Evolutionary conservation across 192 early-diverging fungal species (phyloP).

Genomic region (Funneliformis geosporum): DNA sequence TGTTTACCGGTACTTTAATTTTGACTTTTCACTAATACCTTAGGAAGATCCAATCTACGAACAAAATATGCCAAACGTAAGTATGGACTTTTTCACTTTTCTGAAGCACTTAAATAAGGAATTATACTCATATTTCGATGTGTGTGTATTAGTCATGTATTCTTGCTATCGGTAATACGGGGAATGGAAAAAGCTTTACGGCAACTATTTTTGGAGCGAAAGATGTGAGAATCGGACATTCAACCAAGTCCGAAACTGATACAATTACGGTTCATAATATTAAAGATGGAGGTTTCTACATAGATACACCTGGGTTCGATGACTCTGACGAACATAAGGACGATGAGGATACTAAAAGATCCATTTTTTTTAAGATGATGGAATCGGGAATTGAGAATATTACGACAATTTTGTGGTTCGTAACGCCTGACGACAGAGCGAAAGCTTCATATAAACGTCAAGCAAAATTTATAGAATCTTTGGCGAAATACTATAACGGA

Average conservation of each 20-base stretch:
- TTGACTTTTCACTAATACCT: no score
- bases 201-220: constrained; percentile 30
- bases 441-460: constrained; percentile 15
- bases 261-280: constrained; percentile 25
- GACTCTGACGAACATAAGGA: constrained; percentile 18
- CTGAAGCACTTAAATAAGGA: background rate
- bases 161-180: constrained; percentile 25
- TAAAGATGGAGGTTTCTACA: constrained; percentile 27
- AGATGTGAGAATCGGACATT: constrained; percentile 10
- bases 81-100: background rate
- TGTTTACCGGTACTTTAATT: no score
- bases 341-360: constrained; percentile 18
- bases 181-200: constrained; percentile 29
- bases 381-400: constrained; percentile 2
- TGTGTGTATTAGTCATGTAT: constrained; percentile 14
- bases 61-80: no score
- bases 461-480: constrained; percentile 26
- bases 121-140: background rate
- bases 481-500: constrained; percentile 11
- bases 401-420: constrained; percentile 34
- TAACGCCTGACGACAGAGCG: background rate
- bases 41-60: no score
- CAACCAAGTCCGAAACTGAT: background rate
- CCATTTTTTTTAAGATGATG: constrained; percentile 8
- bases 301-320: constrained; percentile 34